Base-by-base conservation (phyloP, 768 basidiomycete genomes). In the Pholiota microspora region DNA sequence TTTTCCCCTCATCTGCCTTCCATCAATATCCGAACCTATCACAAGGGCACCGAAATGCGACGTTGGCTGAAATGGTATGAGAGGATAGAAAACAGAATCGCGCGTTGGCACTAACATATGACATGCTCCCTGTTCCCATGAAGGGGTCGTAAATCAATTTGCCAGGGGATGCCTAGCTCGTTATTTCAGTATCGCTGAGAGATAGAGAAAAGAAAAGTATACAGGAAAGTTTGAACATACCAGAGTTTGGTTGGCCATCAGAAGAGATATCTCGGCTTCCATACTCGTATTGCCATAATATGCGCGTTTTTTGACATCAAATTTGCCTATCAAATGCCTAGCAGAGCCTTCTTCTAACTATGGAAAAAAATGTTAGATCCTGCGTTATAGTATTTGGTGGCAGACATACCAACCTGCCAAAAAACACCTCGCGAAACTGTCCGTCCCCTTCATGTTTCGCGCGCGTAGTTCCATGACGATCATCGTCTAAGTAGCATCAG, bases 261-360 rank as follows among this genome's bases (percentile, higher is more conserved):
- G 71, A 42, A 99, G 74, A 1, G 94, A 95, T 45, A 98, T 87
- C 68, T 98, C 94, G 0, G 96, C 85, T 61, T 97, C 95, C 97
- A 99, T 99, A 62, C 91, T 92, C 0, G 97, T 99, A 60, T 95
- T 99, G 2, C 97, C 97, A 68, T 85, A 98, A 65, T 90, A 98
- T 12, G 75, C 73, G 7, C 97, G 81, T 61, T 92, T 92, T 69
- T 97, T 98, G 46, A 99, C 88, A 56, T 92, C 87, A 56, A 92
- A 96, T 50, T 73, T 80, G 45, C 73, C 69, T 45, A 93, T 77
- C 29, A 95, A 74, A 2, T 74, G 65, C 4, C 96, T 83, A 0
- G 91, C 89, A 24, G 79, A 75, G 12, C 88, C 87, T 63, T 86
- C 80, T 56, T 74, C 89, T 80, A 73, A 55, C 74, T 74, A 49